Evolutionary conservation across 2,329 filamentous ascomycete genomes (phyloP).

Genomic region (Fusarium vanettenii): DNA sequence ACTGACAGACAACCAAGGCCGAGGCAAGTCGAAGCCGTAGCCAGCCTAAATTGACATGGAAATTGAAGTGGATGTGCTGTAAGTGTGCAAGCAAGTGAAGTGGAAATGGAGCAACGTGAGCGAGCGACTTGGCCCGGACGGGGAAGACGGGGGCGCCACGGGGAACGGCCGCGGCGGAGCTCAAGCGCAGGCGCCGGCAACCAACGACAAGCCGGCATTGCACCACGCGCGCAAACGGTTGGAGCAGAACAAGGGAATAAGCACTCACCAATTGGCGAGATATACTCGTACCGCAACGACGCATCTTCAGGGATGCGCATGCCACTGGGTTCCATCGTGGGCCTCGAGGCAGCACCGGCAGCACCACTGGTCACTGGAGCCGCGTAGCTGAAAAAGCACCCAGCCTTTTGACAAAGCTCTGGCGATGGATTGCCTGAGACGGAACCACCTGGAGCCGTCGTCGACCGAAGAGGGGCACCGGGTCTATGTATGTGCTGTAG

Average conservation of each 20-base stretch:
- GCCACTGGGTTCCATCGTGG: conserved; percentile 53
- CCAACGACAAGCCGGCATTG: conserved; percentile 59
- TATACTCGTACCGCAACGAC: conserved; percentile 56
- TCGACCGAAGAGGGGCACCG: conserved; percentile 24
- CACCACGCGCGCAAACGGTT: conserved; percentile 62
- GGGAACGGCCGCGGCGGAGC: conserved; percentile 41
- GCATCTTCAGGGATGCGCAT: conserved; percentile 61
- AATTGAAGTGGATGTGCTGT: conserved; percentile 24
- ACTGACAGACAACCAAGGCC: background rate
- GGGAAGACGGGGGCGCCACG: conserved; percentile 41
- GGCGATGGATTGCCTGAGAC: conserved; percentile 26
- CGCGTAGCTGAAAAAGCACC: conserved; percentile 27
- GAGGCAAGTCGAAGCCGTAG: conserved; percentile 18
- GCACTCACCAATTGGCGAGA: conserved; percentile 68
- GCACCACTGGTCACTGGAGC: conserved; percentile 36
- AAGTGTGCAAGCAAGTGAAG: conserved; percentile 9
- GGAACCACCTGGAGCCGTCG: conserved; percentile 18
- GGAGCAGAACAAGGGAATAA: conserved; percentile 46
- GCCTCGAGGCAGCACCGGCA: conserved; percentile 22
- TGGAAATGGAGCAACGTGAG: conserved; percentile 16
- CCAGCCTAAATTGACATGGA: conserved; percentile 31
- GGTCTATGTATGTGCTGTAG: conserved; percentile 4
- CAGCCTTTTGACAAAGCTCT: conserved; percentile 7
- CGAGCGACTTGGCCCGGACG: conserved; percentile 40
- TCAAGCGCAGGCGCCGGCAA: conserved; percentile 44